Conservation (phyloP, 345 rosid species). For the Punica granatum region DNA sequence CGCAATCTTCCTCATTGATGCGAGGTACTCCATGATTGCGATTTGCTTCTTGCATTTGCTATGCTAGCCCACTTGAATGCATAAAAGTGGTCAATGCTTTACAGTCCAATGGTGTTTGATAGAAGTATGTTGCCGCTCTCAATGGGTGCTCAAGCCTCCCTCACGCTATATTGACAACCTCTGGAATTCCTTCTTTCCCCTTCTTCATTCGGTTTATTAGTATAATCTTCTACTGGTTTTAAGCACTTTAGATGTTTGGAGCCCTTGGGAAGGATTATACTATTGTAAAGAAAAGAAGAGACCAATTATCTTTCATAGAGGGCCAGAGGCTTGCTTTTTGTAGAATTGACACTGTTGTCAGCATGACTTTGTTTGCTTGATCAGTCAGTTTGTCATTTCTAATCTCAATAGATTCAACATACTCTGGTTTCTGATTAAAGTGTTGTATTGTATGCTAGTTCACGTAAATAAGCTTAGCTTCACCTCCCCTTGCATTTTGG, state of each 20-base stretch:
- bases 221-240: not conserved
- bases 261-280: not conserved
- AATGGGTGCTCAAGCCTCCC: too few species aligned
- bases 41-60: not conserved
- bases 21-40: conserved; percentile 38
- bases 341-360: not conserved
- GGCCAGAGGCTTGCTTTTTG: not conserved
- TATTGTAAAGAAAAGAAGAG: not conserved
- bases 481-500: not conserved
- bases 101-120: not conserved
- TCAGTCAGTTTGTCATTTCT: not conserved
- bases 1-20: conserved; percentile 69
- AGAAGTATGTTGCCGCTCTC: too few species aligned
- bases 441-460: not conserved
- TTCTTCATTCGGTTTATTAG: not conserved
- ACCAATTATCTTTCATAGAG: not conserved
- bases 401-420: not conserved
- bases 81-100: not conserved
- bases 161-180: not conserved
- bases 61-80: not conserved
- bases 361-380: not conserved
- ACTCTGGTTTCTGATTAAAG: not conserved
- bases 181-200: not conserved
- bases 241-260: not conserved
- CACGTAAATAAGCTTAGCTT: not conserved